Conservation (phyloP, 2,329 filamentous ascomycete species). For the Sporothrix schenckii region DNA sequence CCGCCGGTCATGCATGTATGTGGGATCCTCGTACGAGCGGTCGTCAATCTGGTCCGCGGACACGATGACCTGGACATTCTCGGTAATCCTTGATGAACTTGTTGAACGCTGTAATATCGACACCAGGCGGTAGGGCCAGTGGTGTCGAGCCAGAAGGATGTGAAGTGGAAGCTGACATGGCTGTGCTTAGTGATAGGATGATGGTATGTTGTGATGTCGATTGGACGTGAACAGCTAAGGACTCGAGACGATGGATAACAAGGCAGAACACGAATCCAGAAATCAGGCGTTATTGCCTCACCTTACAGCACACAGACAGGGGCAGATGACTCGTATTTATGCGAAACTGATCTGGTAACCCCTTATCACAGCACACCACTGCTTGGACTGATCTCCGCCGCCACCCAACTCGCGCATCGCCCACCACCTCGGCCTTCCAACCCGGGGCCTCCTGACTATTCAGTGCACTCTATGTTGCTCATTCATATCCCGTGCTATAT, state of each 20-base stretch:
- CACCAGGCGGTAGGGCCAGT: background rate
- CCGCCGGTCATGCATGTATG: constrained; percentile 50
- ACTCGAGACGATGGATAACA: background rate
- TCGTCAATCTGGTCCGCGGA: constrained; percentile 40
- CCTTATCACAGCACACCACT: background rate
- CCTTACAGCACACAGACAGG: background rate
- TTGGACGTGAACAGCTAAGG: background rate
- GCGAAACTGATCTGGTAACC: too few relatives aligned
- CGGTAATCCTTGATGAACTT: constrained; percentile 27
- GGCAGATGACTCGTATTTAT: constrained; percentile 10
- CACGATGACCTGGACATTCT: constrained; percentile 44
- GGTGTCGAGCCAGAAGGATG: background rate
- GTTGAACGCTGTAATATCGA: background rate
- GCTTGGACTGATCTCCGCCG: background rate
- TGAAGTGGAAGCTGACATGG: background rate
- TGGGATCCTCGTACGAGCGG: constrained; percentile 42
- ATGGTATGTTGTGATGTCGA: background rate
- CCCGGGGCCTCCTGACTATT: background rate
- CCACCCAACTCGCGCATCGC: background rate
- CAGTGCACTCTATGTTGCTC: background rate
- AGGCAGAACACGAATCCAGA: background rate
- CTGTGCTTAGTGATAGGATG: background rate
- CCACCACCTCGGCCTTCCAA: background rate
- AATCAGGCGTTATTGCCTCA: background rate
- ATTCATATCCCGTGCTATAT: background rate